Conservation (phyloP, 495 filamentous ascomycete species). For the Penicillium diatomitis region DNA sequence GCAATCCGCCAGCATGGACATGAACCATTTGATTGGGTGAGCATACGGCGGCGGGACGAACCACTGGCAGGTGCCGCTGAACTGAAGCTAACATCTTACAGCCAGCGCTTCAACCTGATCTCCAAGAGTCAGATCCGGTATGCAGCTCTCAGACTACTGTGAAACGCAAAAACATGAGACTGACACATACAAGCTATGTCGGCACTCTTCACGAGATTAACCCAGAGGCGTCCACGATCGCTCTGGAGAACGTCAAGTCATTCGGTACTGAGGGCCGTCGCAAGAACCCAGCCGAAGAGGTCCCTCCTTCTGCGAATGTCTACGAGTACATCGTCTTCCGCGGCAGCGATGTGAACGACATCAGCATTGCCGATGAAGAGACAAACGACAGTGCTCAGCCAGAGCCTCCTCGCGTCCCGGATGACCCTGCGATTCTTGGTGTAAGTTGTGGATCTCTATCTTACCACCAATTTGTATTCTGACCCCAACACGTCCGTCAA, state of each 20-base stretch:
- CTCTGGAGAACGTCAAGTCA: slow-evolving; percentile 87
- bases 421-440: slow-evolving; percentile 94
- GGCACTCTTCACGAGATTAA: slow-evolving; percentile 96
- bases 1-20: slow-evolving; percentile 38
- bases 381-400: slow-evolving; percentile 64
- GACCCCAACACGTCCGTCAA: not conserved
- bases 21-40: slow-evolving; percentile 47
- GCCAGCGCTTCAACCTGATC: slow-evolving; percentile 58
- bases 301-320: slow-evolving; percentile 68
- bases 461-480: slow-evolving; percentile 1
- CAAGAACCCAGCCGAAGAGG: slow-evolving; percentile 66
- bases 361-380: slow-evolving; percentile 71
- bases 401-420: slow-evolving; percentile 62
- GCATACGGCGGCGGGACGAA: slow-evolving; percentile 25
- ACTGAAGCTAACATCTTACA: slow-evolving; percentile 40
- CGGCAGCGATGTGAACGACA: slow-evolving; percentile 96
- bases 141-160: slow-evolving; percentile 13
- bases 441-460: slow-evolving; percentile 55
- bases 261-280: slow-evolving; percentile 88
- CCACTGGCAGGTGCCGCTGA: slow-evolving; percentile 32
- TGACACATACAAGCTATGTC: slow-evolving; percentile 62
- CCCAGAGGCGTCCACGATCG: slow-evolving; percentile 90
- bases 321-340: slow-evolving; percentile 99
- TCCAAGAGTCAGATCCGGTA: slow-evolving; percentile 96
- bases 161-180: not conserved